Conservation (phyloP, 2,329 filamentous ascomycete genomes). For the Cladosporium sp. region DNA sequence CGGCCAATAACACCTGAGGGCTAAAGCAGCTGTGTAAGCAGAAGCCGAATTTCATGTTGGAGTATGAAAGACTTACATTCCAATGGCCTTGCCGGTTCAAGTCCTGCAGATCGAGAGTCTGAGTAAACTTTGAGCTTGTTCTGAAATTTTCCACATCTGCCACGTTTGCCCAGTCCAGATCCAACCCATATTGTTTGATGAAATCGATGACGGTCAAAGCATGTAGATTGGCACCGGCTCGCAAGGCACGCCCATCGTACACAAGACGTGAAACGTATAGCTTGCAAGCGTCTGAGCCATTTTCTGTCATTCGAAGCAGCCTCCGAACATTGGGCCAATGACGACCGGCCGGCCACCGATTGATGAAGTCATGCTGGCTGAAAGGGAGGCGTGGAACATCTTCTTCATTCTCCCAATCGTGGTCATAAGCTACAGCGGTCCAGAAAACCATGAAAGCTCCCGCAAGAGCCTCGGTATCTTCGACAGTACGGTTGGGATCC, state of each 20-base stretch:
- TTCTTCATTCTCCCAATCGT: background rate
- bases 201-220: too few relatives aligned
- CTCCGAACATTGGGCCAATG: background rate
- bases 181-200: too few relatives aligned
- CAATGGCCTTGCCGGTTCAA: background rate
- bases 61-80: background rate
- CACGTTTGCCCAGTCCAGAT: background rate
- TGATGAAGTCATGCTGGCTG: too few relatives aligned
- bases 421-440: background rate
- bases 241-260: too few relatives aligned
- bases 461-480: background rate
- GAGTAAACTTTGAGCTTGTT: background rate
- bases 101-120: background rate
- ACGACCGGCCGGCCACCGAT: background rate
- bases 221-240: too few relatives aligned
- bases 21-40: background rate
- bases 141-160: background rate
- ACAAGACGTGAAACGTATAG: background rate
- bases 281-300: background rate
- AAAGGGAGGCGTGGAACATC: background rate
- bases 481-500: background rate
- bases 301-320: background rate
- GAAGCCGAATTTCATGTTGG: too few relatives aligned
- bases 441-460: background rate
- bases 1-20: background rate